Evolutionary conservation across 2,329 filamentous ascomycete genomes (phyloP).

Genomic region (Cercospora zeina): DNA sequence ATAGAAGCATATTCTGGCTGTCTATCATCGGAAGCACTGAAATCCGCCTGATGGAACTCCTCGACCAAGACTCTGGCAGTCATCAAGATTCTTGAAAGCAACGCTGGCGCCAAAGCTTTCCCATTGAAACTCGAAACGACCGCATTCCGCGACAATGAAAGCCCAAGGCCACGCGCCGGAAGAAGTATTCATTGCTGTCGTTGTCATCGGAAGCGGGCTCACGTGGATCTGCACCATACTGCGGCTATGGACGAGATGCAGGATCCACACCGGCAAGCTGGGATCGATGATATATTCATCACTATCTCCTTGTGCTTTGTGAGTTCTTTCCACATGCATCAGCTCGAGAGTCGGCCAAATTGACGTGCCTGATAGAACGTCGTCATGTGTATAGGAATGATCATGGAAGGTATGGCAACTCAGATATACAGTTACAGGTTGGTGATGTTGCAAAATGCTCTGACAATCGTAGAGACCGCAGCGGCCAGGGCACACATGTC

Average conservation of each 20-base stretch:
- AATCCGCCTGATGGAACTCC: not conserved
- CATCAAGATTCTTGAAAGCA: not conserved
- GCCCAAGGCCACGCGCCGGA: not conserved
- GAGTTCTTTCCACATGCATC: not conserved
- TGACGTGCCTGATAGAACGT: not conserved
- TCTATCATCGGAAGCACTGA: not conserved
- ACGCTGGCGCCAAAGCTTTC: not conserved
- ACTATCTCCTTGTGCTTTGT: conserved; percentile 1
- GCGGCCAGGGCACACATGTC: conserved; percentile 7
- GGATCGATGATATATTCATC: conserved; percentile 8
- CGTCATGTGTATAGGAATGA: conserved; percentile 9
- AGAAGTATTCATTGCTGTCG: not conserved
- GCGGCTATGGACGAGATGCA: conserved; percentile 10
- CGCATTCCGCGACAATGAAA: not conserved
- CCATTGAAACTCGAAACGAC: not conserved
- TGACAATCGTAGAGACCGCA: not conserved
- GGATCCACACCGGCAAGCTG: conserved; percentile 10
- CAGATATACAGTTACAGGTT: not conserved
- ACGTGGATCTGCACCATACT: conserved; percentile 6
- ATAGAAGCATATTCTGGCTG: not conserved
- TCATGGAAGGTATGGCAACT: not conserved
- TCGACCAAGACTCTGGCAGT: not conserved
- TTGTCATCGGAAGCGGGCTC: not conserved
- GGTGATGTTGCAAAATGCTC: not conserved
- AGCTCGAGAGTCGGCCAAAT: not conserved